These are phyloP conservation scores for Rhynchospora tenuis DNA, from an alignment of 176 grass and related monocot species.

Conservation along the genomic window DNA sequence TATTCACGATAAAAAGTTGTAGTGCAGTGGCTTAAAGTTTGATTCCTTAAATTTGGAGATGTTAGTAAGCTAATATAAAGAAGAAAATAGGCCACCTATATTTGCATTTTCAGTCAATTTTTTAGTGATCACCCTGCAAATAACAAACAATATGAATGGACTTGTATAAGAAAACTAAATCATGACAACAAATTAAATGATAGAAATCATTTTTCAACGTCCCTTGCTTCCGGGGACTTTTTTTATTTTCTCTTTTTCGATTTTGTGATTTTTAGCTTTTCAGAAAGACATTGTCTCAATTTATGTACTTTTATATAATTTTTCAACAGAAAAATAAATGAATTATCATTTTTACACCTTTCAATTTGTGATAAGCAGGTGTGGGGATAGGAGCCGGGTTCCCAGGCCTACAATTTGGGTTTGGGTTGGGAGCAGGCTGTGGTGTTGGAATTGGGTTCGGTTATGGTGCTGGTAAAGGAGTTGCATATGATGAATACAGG, in stretches of 20 bases:
- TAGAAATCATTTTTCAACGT: not conserved
- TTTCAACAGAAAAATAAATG: not conserved
- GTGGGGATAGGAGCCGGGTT: conserved; percentile 80
- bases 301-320: not conserved
- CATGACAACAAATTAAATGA: not conserved
- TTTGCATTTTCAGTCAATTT: not conserved
- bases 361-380: conserved; percentile 40
- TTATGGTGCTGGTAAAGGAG: conserved; percentile 76
- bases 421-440: conserved; percentile 78
- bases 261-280: not conserved
- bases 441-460: conserved; percentile 88
- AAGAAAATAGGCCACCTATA: not conserved
- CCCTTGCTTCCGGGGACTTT: not conserved
- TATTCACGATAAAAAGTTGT: not conserved
- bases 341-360: not conserved
- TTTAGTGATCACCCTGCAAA: not conserved
- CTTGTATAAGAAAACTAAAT: not conserved
- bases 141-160: not conserved
- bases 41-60: not conserved
- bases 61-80: not conserved
- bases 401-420: conserved; percentile 73
- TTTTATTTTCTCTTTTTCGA: not conserved
- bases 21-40: not conserved
- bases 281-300: not conserved
- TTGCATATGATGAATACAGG: conserved; percentile 66